These are phyloP conservation scores for Actinomortierella wolfii DNA, from an alignment of 371 early-diverging fungal species.

Conservation along the genomic window DNA sequence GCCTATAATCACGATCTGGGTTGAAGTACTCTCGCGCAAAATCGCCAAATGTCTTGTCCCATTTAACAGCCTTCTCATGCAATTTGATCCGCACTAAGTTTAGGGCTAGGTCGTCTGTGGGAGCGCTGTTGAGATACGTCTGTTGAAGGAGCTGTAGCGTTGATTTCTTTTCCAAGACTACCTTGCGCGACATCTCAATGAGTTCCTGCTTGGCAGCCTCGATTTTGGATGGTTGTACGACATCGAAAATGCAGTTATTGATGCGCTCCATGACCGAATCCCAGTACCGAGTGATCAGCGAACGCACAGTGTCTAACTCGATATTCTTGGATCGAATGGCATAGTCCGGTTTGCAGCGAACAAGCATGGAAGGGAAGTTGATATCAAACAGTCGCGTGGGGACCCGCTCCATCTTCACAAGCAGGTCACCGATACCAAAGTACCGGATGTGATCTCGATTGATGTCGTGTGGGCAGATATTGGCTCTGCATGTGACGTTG, in stretches of 20 bases:
- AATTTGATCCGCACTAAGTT: conserved; percentile 76
- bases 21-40: conserved; percentile 78
- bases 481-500: conserved; percentile 70
- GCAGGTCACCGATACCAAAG: conserved; percentile 74
- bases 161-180: conserved; percentile 73
- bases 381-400: conserved; percentile 81
- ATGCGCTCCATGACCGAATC: conserved; percentile 73
- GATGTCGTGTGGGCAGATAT: conserved; percentile 82
- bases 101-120: conserved; percentile 79
- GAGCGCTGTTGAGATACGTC: conserved; percentile 72
- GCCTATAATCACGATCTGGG: conserved; percentile 71
- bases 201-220: conserved; percentile 69
- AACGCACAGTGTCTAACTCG: conserved; percentile 62
- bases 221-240: conserved; percentile 65
- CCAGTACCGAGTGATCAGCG: conserved; percentile 68
- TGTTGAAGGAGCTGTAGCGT: conserved; percentile 82
- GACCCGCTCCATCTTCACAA: conserved; percentile 78
- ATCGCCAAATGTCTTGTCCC: conserved; percentile 82
- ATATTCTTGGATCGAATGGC: conserved; percentile 61
- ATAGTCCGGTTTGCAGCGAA: conserved; percentile 61
- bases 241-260: conserved; percentile 61
- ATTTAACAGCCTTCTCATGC: conserved; percentile 76
- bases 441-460: conserved; percentile 79
- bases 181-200: conserved; percentile 65
- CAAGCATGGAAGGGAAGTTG: conserved; percentile 75